phyloP scores from a whole-genome alignment of 768 basidiomycete genomes.

The Mycena leptocephala region DNA sequence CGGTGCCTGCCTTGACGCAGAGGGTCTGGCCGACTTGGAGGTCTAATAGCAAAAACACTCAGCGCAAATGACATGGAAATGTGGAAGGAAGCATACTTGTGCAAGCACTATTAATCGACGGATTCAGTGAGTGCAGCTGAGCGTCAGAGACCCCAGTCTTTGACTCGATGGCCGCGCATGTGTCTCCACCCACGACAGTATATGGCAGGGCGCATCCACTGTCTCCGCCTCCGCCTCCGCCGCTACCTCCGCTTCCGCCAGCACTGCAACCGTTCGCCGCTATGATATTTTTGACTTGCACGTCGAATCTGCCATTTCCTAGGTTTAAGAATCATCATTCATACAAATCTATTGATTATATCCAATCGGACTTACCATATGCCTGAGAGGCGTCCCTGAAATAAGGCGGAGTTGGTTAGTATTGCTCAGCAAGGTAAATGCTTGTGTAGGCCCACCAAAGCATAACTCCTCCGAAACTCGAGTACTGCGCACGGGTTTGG shows the following conservation, averaged over 20 bases:
- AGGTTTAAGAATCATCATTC: neutral
- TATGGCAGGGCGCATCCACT: too few species aligned
- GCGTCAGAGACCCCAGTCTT: too few species aligned
- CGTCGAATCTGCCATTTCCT: slow-evolving; percentile 52
- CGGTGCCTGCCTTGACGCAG: neutral
- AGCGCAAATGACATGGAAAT: neutral
- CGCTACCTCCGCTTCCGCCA: too few species aligned
- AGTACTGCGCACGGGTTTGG: slow-evolving; percentile 63
- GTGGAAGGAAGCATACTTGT: neutral
- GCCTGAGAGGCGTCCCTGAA: slow-evolving; percentile 32
- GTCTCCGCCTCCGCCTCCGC: too few species aligned
- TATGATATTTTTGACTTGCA: too few species aligned
- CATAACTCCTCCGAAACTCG: slow-evolving; percentile 75
- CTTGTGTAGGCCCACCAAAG: slow-evolving; percentile 57
- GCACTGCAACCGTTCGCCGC: too few species aligned
- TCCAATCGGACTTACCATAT: neutral
- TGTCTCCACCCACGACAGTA: too few species aligned
- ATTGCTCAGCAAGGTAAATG: too few species aligned
- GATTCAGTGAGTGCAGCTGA: neutral
- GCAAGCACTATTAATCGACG: too few species aligned
- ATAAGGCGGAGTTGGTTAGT: neutral
- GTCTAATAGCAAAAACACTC: neutral
- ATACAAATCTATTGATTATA: too few species aligned
- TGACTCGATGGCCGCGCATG: too few species aligned
- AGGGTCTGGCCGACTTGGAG: neutral